Percentiles rank a stretch among this genome's conserved stretches.
These are phyloP conservation scores for Globisporangium paddicum DNA, from an alignment of 352 stramenopile genomes.

Conservation along the genomic window DNA sequence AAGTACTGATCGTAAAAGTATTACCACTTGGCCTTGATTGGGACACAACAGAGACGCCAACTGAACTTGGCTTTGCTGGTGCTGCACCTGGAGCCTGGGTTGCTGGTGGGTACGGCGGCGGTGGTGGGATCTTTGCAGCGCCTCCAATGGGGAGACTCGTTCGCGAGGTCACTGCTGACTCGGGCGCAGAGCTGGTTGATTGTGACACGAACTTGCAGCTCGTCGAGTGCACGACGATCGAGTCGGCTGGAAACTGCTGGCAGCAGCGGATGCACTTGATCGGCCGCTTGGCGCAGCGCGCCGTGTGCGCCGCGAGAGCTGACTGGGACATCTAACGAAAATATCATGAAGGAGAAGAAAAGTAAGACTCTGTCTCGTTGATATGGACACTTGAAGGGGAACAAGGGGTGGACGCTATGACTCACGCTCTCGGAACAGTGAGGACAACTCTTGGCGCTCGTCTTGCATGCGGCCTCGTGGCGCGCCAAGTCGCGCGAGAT, in stretches of 20 bases:
- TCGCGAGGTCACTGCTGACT: neutral
- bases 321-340: slow-evolving; percentile 45
- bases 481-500: slow-evolving; percentile 56
- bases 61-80: neutral
- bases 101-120: slow-evolving; percentile 37
- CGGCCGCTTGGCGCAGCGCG: slow-evolving; percentile 61
- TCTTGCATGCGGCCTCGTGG: slow-evolving; percentile 70
- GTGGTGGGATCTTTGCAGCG: slow-evolving; percentile 28
- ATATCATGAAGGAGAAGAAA: too few relatives aligned
- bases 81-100: neutral
- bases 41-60: neutral
- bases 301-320: slow-evolving; percentile 37
- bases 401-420: neutral
- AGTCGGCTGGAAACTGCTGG: slow-evolving; percentile 67
- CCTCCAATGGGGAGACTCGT: neutral
- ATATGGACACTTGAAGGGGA: neutral
- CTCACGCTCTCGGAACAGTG: slow-evolving; percentile 65
- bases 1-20: too few relatives aligned
- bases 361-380: neutral
- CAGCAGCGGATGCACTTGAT: slow-evolving; percentile 85
- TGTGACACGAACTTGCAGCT: slow-evolving; percentile 59
- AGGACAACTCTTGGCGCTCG: slow-evolving; percentile 48
- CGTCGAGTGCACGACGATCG: slow-evolving; percentile 67
- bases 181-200: neutral
- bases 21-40: neutral